phyloP scores from a whole-genome alignment of 2,329 filamentous ascomycete species.

The Neofusicoccum sp. region DNA sequence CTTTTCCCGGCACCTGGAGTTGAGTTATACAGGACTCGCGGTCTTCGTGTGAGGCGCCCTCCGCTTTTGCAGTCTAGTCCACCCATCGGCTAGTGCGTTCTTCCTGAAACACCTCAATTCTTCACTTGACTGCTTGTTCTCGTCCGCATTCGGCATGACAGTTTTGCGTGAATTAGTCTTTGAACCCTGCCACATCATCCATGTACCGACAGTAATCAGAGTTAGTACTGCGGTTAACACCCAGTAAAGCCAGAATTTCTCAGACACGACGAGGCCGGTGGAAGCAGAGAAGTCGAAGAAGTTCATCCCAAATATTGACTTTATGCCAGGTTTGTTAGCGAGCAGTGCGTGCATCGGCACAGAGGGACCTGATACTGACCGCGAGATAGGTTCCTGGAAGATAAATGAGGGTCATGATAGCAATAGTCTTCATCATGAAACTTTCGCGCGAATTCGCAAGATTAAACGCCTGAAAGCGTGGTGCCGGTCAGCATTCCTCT shows the following conservation, averaged over 20 bases:
- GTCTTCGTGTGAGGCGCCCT: neutral
- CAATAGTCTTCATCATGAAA: conserved; percentile 12
- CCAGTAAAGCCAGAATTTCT: conserved; percentile 12
- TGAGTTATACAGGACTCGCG: neutral
- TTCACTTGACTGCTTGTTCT: neutral
- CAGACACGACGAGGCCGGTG: neutral
- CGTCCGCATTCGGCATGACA: neutral
- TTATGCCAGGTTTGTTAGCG: neutral
- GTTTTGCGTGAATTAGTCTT: neutral
- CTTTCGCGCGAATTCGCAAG: conserved; percentile 7
- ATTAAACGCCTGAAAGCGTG: neutral
- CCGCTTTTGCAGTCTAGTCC: neutral
- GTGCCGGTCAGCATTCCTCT: neutral
- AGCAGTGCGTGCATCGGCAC: neutral
- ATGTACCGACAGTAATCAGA: neutral
- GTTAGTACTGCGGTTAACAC: neutral
- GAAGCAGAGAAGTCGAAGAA: neutral
- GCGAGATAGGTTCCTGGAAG: neutral
- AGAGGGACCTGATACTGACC: neutral
- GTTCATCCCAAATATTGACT: conserved; percentile 14
- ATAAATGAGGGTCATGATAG: conserved; percentile 2
- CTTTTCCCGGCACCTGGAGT: no score
- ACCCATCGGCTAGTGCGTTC: neutral
- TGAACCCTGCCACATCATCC: neutral
- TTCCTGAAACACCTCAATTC: neutral